These are phyloP conservation scores for Chalara sp. DNA, from an alignment of 2,329 filamentous ascomycete species.

Conservation along the genomic window DNA sequence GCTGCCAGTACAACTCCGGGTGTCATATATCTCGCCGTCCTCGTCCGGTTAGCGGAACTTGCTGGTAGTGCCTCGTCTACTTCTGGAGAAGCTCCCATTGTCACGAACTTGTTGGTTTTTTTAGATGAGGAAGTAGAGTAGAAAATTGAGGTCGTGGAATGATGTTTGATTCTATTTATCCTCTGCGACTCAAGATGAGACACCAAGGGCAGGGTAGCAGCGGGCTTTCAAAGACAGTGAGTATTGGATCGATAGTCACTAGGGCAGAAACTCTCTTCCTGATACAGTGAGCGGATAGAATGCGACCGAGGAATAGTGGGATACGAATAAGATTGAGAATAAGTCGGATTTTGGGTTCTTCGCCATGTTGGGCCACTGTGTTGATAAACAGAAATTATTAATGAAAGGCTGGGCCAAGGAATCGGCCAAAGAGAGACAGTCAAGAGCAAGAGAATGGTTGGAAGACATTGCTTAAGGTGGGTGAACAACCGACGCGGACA, in stretches of 20 bases:
- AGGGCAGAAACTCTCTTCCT: no score
- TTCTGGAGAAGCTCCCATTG: background rate
- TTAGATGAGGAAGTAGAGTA: no score
- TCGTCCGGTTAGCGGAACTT: background rate
- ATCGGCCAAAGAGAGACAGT: background rate
- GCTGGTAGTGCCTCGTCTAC: background rate
- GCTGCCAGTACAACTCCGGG: background rate
- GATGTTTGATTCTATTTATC: background rate
- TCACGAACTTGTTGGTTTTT: background rate
- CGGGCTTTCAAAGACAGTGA: no score
- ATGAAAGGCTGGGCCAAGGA: background rate
- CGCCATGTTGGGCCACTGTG: background rate
- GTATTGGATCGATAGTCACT: no score
- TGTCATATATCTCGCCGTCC: background rate
- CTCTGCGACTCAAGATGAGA: background rate
- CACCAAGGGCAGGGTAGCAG: no score
- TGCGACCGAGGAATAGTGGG: background rate
- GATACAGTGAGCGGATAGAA: no score
- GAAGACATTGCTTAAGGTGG: background rate
- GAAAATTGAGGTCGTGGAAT: background rate
- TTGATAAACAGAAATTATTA: background rate
- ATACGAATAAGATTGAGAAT: background rate
- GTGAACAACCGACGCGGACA: background rate
- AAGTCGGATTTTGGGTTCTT: background rate
- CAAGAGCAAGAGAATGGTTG: background rate